phyloP scores from a whole-genome alignment of 2,329 filamentous ascomycete species.

The Pochonia chlamydosporia region DNA sequence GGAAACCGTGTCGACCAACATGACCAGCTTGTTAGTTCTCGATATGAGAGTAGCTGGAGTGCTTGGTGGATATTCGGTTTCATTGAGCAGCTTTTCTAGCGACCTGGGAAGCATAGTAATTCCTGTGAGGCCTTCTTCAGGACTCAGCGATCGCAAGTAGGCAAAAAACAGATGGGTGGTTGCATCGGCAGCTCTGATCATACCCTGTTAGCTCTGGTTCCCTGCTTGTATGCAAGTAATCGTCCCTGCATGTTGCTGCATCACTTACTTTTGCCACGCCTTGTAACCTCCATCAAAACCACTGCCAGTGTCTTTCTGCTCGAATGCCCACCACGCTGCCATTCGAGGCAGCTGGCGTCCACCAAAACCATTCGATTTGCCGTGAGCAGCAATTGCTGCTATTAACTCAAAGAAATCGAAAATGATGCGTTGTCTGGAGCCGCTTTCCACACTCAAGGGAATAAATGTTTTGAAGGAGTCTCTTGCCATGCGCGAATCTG shows the following conservation, averaged over 20 bases:
- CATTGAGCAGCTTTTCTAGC: slow-evolving; percentile 81
- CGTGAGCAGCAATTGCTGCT: slow-evolving; percentile 83
- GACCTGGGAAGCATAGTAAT: slow-evolving; percentile 87
- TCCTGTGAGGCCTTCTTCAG: slow-evolving; percentile 69
- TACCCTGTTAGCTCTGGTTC: neutral
- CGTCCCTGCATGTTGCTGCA: neutral
- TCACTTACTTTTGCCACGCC: slow-evolving; percentile 68
- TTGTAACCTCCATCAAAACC: slow-evolving; percentile 95
- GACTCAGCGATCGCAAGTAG: slow-evolving; percentile 83
- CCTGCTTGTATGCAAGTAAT: neutral
- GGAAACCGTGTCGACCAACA: slow-evolving; percentile 94
- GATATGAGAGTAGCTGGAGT: slow-evolving; percentile 70
- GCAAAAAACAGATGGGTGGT: slow-evolving; percentile 97
- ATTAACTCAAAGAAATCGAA: slow-evolving; percentile 95
- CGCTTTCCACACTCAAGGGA: slow-evolving; percentile 84
- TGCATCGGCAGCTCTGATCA: slow-evolving; percentile 76
- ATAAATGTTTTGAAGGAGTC: slow-evolving; percentile 97
- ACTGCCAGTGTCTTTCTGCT: slow-evolving; percentile 77
- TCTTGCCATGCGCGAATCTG: slow-evolving; percentile 85
- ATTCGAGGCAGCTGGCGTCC: slow-evolving; percentile 91
- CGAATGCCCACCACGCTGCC: slow-evolving; percentile 98
- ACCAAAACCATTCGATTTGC: slow-evolving; percentile 87
- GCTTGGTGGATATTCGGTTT: slow-evolving; percentile 90
- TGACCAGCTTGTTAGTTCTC: slow-evolving; percentile 81
- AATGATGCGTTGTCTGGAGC: slow-evolving; percentile 79